Evolutionary conservation across 2,329 filamentous ascomycete species (phyloP).

Genomic region (Clonostachys rosea): DNA sequence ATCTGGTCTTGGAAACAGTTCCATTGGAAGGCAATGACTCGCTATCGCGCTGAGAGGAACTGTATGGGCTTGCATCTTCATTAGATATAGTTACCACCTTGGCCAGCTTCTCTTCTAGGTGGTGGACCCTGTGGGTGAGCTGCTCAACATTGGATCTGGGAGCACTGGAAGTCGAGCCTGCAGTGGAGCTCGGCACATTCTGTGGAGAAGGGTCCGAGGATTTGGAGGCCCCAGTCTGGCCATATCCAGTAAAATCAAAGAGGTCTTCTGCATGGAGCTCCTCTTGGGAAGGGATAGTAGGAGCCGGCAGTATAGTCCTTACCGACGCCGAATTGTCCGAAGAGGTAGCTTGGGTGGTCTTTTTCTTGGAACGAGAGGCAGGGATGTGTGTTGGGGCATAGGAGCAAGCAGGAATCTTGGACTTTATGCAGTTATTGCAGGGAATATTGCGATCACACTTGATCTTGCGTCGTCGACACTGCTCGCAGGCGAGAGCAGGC

Average conservation of each 20-base stretch:
- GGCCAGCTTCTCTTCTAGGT: slow-evolving; percentile 4
- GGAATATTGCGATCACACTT: slow-evolving; percentile 55
- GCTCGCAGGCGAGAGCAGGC: slow-evolving; percentile 8
- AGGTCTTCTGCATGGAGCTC: too few species aligned
- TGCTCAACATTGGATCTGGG: slow-evolving; percentile 1
- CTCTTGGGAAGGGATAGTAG: too few species aligned
- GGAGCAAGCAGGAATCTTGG: slow-evolving; percentile 47
- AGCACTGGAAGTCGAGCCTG: neutral
- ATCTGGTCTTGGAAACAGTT: slow-evolving; percentile 35
- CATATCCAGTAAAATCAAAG: too few species aligned
- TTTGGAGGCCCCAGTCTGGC: too few species aligned
- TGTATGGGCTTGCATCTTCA: slow-evolving; percentile 6
- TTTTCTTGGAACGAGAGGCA: slow-evolving; percentile 13
- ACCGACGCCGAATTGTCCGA: too few species aligned
- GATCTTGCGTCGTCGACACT: slow-evolving; percentile 58
- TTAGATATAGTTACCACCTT: slow-evolving; percentile 2
- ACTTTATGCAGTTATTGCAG: slow-evolving; percentile 55
- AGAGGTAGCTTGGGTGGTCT: neutral
- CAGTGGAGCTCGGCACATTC: too few species aligned
- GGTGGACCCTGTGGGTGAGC: slow-evolving; percentile 2
- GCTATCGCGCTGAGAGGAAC: slow-evolving; percentile 1
- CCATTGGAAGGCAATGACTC: slow-evolving; percentile 17
- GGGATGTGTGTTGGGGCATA: slow-evolving; percentile 36
- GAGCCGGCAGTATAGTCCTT: too few species aligned
- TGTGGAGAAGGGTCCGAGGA: too few species aligned